Evolutionary conservation across 768 basidiomycete genomes (phyloP).

Genomic region (Boletus rubroflammeus): DNA sequence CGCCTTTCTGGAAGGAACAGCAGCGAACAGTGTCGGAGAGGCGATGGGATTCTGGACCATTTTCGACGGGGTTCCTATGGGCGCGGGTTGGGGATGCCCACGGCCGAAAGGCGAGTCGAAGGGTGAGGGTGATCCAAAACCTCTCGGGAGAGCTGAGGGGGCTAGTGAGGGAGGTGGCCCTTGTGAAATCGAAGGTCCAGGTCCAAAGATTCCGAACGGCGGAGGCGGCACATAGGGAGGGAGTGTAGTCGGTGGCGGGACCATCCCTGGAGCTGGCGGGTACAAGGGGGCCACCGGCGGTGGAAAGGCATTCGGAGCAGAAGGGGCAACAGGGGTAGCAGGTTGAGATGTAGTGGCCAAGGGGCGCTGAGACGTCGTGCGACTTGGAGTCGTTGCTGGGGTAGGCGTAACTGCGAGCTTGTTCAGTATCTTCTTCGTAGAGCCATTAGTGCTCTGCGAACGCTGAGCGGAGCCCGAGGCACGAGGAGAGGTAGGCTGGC

Average conservation of each 20-base stretch:
- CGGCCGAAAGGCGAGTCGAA: conserved; percentile 53
- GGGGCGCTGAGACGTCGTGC: conserved; percentile 37
- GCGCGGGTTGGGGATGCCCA: conserved; percentile 39
- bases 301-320: conserved; percentile 37
- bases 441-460: conserved; percentile 44
- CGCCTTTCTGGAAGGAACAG: conserved; percentile 46
- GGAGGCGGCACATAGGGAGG: conserved; percentile 56
- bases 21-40: conserved; percentile 41
- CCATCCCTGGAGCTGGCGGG: conserved; percentile 38
- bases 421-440: conserved; percentile 59
- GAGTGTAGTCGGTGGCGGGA: conserved; percentile 41
- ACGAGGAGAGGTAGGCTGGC: conserved; percentile 51
- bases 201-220: conserved; percentile 48
- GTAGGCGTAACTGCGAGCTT: conserved; percentile 39
- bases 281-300: conserved; percentile 50
- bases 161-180: conserved; percentile 45
- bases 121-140: conserved; percentile 46
- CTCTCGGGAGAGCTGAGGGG: conserved; percentile 52
- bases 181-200: conserved; percentile 42
- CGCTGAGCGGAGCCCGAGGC: conserved; percentile 47
- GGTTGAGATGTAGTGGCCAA: conserved; percentile 41
- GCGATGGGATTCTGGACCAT: conserved; percentile 32
- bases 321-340: conserved; percentile 38
- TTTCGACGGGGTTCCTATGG: conserved; percentile 56
- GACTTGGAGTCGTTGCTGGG: conserved; percentile 31